Evolutionary conservation across 1,139 yeast species (phyloP).

Genomic region (Schizosaccharomyces versatilis): DNA sequence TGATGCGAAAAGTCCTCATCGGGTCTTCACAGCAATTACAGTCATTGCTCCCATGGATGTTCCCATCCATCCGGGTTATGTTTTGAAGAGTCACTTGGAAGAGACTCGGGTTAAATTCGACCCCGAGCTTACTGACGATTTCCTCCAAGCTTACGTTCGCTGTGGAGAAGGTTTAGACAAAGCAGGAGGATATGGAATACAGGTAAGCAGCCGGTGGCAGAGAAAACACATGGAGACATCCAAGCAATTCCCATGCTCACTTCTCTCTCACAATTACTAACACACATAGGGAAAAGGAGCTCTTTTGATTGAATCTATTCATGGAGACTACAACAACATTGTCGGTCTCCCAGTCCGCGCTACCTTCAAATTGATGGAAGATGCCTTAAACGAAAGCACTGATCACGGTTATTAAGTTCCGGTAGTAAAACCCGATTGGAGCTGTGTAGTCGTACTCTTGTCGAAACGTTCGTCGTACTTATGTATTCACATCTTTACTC

Average conservation of each 20-base stretch:
- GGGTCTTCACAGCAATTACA: constrained; percentile 50
- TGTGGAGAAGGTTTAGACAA: constrained; percentile 57
- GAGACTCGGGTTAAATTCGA: constrained; percentile 31
- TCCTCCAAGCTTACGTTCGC: constrained; percentile 38
- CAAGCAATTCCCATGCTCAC: too few relatives aligned
- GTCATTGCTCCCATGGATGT: constrained; percentile 25
- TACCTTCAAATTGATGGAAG: constrained; percentile 28
- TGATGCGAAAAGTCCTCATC: constrained; percentile 25
- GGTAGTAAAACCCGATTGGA: neutral
- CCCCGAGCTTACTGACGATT: constrained; percentile 26
- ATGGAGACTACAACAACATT: constrained; percentile 72
- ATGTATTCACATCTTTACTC: too few relatives aligned
- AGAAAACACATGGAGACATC: too few relatives aligned
- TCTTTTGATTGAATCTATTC: constrained; percentile 34
- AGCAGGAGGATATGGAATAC: constrained; percentile 86
- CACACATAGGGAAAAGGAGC: constrained; percentile 22
- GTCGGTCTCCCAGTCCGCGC: constrained; percentile 63
- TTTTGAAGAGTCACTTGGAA: constrained; percentile 23
- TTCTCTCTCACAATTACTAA: neutral
- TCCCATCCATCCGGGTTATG: constrained; percentile 23
- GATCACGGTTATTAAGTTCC: constrained; percentile 1
- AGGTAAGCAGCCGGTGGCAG: constrained; percentile 20
- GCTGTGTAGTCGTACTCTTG: too few relatives aligned
- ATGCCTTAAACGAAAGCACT: constrained; percentile 15
- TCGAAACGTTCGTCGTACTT: too few relatives aligned